Percentiles rank a stretch among this genome's conserved stretches.
phyloP scores from a whole-genome alignment of 495 filamentous ascomycete genomes.

The Lasiosphaeria ovina region DNA sequence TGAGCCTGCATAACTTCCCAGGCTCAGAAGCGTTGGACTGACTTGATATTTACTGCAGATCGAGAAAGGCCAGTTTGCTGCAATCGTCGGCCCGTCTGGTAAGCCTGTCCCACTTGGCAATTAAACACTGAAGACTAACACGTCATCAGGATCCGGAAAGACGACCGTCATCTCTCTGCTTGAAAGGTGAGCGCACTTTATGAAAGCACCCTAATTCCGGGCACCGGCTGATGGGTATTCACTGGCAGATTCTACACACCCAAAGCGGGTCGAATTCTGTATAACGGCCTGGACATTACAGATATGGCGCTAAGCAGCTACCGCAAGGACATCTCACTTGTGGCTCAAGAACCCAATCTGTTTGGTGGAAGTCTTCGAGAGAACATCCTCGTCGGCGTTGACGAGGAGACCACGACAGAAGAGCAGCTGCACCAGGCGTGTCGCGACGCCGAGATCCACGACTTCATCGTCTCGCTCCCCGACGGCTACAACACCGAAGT shows the following conservation, averaged over 20 bases:
- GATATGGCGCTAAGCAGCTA: constrained; percentile 51
- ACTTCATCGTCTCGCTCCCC: constrained; percentile 56
- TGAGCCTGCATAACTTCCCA: constrained; percentile 16
- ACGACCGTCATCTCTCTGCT: constrained; percentile 66
- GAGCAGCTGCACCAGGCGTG: constrained; percentile 48
- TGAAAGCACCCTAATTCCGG: too few species aligned
- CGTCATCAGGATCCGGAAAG: constrained; percentile 64
- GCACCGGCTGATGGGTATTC: not conserved
- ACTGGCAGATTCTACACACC: constrained; percentile 53
- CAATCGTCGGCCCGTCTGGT: constrained; percentile 59
- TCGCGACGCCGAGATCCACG: constrained; percentile 56
- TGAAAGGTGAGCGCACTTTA: constrained; percentile 40
- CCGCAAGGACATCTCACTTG: constrained; percentile 52
- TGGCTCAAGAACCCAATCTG: constrained; percentile 58
- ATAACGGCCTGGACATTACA: constrained; percentile 49
- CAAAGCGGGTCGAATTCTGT: constrained; percentile 46
- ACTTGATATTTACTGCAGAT: constrained; percentile 39
- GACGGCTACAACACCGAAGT: constrained; percentile 61
- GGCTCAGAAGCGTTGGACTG: not conserved
- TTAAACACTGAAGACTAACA: constrained; percentile 3
- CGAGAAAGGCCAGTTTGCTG: constrained; percentile 63
- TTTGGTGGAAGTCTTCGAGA: constrained; percentile 61
- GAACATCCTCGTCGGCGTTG: constrained; percentile 57
- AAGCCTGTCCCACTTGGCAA: constrained; percentile 5
- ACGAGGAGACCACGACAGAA: constrained; percentile 40